Evolutionary conservation across 305 asterid species (phyloP).

Genomic region (Withania somnifera): DNA sequence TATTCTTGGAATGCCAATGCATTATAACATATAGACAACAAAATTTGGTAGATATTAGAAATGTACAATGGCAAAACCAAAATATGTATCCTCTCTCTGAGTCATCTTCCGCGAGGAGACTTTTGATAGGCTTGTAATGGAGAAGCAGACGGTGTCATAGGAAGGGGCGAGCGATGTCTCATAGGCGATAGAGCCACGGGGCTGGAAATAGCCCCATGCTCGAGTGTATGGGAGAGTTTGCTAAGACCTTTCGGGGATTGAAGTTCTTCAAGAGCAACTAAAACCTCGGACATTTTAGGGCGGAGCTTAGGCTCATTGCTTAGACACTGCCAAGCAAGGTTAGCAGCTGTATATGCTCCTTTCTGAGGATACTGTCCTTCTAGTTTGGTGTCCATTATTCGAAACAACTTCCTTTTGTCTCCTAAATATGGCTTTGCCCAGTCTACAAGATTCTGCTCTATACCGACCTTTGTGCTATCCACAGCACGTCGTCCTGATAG

Average conservation of each 20-base stretch:
- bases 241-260: slow-evolving; percentile 35
- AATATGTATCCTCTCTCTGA: background rate
- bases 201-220: slow-evolving; percentile 17
- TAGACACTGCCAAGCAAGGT: slow-evolving; percentile 61
- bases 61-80: background rate
- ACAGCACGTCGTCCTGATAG: slow-evolving; percentile 85
- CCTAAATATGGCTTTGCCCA: slow-evolving; percentile 89
- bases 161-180: slow-evolving; percentile 41
- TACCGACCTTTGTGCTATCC: slow-evolving; percentile 58
- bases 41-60: background rate
- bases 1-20: background rate
- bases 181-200: slow-evolving; percentile 21
- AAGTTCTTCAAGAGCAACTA: slow-evolving; percentile 60
- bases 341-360: slow-evolving; percentile 70
- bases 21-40: background rate
- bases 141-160: slow-evolving; percentile 44
- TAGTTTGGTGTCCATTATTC: slow-evolving; percentile 83
- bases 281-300: slow-evolving; percentile 74
- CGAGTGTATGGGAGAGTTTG: slow-evolving; percentile 13
- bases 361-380: slow-evolving; percentile 95
- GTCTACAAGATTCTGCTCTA: slow-evolving; percentile 81
- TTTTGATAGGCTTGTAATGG: slow-evolving; percentile 42
- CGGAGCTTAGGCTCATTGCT: slow-evolving; percentile 60
- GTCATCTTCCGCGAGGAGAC: slow-evolving; percentile 38
- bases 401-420: slow-evolving; percentile 68